Evolutionary conservation across 1,284 basidiomycete genomes (phyloP).

Genomic region (Pterulicium gracile): DNA sequence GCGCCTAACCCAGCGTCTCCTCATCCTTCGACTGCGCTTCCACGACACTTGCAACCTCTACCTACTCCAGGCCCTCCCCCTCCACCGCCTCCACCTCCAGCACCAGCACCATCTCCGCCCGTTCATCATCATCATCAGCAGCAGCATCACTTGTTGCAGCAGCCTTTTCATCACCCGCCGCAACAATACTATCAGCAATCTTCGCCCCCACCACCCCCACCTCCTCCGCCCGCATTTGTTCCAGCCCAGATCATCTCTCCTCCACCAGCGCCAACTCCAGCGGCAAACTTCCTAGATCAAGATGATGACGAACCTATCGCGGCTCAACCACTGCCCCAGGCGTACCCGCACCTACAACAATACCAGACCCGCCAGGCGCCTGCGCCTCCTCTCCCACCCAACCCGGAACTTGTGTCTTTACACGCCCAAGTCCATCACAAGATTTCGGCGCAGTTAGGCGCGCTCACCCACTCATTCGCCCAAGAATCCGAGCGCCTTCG

Average conservation of each 20-base stretch:
- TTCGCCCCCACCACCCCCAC: slow-evolving; percentile 13
- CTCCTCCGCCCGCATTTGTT: slow-evolving; percentile 17
- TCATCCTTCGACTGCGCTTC: slow-evolving; percentile 11
- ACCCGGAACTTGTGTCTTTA: slow-evolving; percentile 79
- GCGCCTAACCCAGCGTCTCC: slow-evolving; percentile 13
- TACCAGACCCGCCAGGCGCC: slow-evolving; percentile 16
- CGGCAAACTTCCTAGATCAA: slow-evolving; percentile 40
- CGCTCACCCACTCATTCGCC: slow-evolving; percentile 53
- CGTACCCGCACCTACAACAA: slow-evolving; percentile 10
- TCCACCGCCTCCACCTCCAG: slow-evolving; percentile 8
- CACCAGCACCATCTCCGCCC: slow-evolving; percentile 11
- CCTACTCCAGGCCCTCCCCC: slow-evolving; percentile 3
- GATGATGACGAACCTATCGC: slow-evolving; percentile 27
- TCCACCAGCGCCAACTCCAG: slow-evolving; percentile 17
- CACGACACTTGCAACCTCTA: slow-evolving; percentile 11
- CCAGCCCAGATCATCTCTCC: slow-evolving; percentile 9
- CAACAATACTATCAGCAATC: slow-evolving; percentile 8
- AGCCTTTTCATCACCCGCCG: slow-evolving; percentile 7
- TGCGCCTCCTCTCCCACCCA: slow-evolving; percentile 77
- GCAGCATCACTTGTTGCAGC: too few species aligned
- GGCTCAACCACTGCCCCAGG: slow-evolving; percentile 12
- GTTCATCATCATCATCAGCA: too few species aligned
- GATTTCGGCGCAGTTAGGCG: slow-evolving; percentile 57
- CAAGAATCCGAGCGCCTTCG: slow-evolving; percentile 69
- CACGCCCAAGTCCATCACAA: slow-evolving; percentile 75